Percentiles rank a stretch among this genome's conserved stretches.
Evolutionary conservation across 2,329 filamentous ascomycete species (phyloP).

Genomic region (Aureobasidium sp.): DNA sequence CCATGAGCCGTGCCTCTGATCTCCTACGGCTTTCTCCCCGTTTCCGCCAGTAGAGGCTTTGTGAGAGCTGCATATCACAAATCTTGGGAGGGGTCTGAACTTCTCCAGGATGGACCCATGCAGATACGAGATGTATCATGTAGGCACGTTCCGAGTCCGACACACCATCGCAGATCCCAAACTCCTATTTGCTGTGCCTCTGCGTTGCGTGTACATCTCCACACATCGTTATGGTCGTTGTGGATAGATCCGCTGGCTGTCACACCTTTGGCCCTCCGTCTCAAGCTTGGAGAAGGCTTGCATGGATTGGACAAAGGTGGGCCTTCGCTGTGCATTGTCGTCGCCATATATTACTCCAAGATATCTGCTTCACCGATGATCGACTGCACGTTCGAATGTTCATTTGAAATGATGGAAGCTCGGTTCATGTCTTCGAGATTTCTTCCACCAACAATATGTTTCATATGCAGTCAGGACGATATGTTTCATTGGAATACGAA

Average conservation of each 20-base stretch:
- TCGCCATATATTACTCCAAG: background rate
- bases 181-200: background rate
- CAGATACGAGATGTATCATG: conserved; percentile 7
- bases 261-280: conserved; percentile 2
- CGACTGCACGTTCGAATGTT: background rate
- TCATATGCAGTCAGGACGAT: background rate
- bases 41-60: background rate
- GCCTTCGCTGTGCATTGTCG: background rate
- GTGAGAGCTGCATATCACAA: background rate
- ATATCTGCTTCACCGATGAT: background rate
- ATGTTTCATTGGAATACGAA: background rate
- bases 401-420: background rate
- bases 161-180: background rate
- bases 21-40: background rate
- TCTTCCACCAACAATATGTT: conserved; percentile 1
- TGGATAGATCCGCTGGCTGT: conserved; percentile 8
- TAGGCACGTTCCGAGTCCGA: conserved; percentile 6
- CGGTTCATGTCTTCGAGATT: background rate
- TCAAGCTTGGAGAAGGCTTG: background rate
- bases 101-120: background rate
- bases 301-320: background rate
- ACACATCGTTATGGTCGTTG: background rate
- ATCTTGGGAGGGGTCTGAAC: background rate
- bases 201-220: conserved; percentile 7
- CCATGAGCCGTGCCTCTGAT: background rate